Conservation (phyloP, 2,329 filamentous ascomycete species). For the Arthrobotrys pseudoclavata region DNA sequence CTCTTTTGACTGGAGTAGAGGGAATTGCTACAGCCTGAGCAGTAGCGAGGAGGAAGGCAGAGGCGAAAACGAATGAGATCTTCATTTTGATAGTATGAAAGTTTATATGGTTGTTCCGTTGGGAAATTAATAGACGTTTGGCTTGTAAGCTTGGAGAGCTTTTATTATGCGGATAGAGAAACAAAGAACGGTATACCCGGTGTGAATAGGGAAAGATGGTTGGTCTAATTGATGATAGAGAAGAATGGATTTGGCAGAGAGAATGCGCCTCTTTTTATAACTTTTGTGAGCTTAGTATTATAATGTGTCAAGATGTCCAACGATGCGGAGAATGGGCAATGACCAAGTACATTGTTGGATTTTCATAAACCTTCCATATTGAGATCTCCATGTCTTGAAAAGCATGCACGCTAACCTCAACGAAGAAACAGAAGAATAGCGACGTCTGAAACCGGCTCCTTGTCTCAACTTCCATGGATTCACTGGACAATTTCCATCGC, state of each 20-base stretch:
- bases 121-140: neutral
- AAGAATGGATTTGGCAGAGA: neutral
- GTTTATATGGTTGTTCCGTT: neutral
- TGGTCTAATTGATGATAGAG: neutral
- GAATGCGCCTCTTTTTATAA: neutral
- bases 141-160: neutral
- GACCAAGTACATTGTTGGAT: conserved; percentile 1
- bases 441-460: neutral
- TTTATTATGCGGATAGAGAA: neutral
- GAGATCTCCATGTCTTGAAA: neutral
- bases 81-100: conserved; percentile 29
- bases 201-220: neutral
- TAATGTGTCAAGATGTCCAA: neutral
- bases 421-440: neutral
- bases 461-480: conserved; percentile 1
- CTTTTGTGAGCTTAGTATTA: neutral
- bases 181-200: neutral
- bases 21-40: conserved; percentile 14
- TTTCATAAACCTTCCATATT: neutral
- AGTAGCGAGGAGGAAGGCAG: conserved; percentile 12
- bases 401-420: neutral
- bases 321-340: neutral
- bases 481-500: neutral
- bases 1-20: neutral
- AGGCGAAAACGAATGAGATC: conserved; percentile 21